Evolutionary conservation across 805 yeast species (phyloP).

Genomic region (Zygosaccharomyces kombuchaensis): DNA sequence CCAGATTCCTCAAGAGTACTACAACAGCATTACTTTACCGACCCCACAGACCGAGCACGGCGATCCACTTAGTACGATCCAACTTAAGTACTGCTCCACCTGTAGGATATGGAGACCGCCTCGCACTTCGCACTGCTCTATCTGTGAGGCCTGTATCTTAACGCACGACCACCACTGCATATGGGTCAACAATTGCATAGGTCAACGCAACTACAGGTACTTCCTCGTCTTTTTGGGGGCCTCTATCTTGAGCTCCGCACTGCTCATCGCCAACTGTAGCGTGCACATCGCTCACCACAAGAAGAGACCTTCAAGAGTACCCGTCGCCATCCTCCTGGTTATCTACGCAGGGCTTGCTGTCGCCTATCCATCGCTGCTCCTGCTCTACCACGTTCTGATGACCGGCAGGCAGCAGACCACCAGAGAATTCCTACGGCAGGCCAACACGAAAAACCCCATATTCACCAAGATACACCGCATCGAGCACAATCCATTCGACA

Average conservation of each 20-base stretch:
- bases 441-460: slow-evolving; percentile 36
- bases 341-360: slow-evolving; percentile 44
- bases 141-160: slow-evolving; percentile 60
- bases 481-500: slow-evolving; percentile 38
- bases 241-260: slow-evolving; percentile 31
- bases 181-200: slow-evolving; percentile 73
- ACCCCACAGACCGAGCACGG: slow-evolving; percentile 21
- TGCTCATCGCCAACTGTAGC: slow-evolving; percentile 23
- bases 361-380: slow-evolving; percentile 53
- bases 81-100: slow-evolving; percentile 56
- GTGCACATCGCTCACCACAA: slow-evolving; percentile 21
- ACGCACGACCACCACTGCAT: slow-evolving; percentile 67
- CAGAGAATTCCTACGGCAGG: slow-evolving; percentile 58
- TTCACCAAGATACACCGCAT: slow-evolving; percentile 20
- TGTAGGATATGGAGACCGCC: slow-evolving; percentile 78
- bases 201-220: slow-evolving; percentile 63
- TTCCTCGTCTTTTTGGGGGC: slow-evolving; percentile 50
- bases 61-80: slow-evolving; percentile 36
- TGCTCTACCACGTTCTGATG: slow-evolving; percentile 51
- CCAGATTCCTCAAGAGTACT: slow-evolving; percentile 54
- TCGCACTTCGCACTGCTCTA: slow-evolving; percentile 67
- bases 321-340: slow-evolving; percentile 49
- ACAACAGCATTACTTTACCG: slow-evolving; percentile 48
- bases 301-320: slow-evolving; percentile 19
- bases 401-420: slow-evolving; percentile 62